These are phyloP conservation scores for Salix exigua DNA, from an alignment of 345 rosid genomes.

Conservation along the genomic window DNA sequence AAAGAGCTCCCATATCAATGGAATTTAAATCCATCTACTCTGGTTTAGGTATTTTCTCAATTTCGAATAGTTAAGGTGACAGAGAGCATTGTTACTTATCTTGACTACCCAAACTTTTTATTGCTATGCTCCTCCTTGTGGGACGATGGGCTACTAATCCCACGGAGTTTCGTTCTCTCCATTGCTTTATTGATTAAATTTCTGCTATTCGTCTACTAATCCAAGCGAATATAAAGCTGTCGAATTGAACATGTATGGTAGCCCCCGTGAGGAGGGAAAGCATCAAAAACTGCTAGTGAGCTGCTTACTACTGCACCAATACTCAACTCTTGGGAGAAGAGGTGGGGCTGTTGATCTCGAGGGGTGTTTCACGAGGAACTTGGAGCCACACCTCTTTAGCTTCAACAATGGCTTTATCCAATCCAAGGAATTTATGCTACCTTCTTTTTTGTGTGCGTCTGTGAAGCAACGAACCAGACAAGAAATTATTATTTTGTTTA, in stretches of 20 bases:
- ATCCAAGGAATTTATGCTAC: not conserved
- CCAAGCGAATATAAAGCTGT: too few species aligned
- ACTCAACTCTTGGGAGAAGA: not conserved
- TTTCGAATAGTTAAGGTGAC: too few species aligned
- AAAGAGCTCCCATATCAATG: not conserved
- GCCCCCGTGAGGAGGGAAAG: not conserved
- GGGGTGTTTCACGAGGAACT: not conserved
- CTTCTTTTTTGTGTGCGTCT: not conserved
- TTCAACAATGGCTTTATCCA: not conserved
- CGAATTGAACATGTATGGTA: not conserved
- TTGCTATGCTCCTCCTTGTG: not conserved
- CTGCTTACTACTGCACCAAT: not conserved
- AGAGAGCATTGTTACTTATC: too few species aligned
- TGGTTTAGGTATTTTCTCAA: not conserved
- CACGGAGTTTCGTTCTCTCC: not conserved
- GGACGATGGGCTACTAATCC: not conserved
- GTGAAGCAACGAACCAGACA: not conserved
- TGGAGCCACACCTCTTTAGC: not conserved
- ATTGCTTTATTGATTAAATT: too few species aligned
- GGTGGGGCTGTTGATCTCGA: too few species aligned
- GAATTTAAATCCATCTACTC: not conserved
- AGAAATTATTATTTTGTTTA: not conserved
- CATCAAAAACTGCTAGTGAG: not conserved
- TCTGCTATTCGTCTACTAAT: too few species aligned
- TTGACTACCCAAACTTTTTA: too few species aligned